Evolutionary conservation across 495 filamentous ascomycete genomes (phyloP).

Genomic region (Trichoderma reesei): DNA sequence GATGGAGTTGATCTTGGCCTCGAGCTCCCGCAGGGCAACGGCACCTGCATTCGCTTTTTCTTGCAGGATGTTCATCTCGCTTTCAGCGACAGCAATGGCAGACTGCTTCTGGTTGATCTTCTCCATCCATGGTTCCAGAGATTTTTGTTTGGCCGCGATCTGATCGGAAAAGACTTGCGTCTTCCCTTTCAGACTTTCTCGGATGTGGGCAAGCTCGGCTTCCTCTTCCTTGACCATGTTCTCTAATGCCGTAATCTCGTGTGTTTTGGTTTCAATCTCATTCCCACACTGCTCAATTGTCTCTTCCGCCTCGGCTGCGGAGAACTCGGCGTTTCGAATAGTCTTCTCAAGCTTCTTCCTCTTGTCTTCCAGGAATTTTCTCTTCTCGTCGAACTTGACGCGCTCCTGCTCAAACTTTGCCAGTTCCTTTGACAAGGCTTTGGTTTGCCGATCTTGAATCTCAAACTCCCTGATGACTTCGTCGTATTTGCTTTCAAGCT

Average conservation of each 20-base stretch:
- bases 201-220: constrained; percentile 65
- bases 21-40: constrained; percentile 72
- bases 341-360: constrained; percentile 92
- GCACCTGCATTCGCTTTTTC: constrained; percentile 82
- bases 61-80: constrained; percentile 80
- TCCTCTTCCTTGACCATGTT: constrained; percentile 67
- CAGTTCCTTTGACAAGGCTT: constrained; percentile 77
- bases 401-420: constrained; percentile 88
- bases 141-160: constrained; percentile 85
- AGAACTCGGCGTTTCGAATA: constrained; percentile 51
- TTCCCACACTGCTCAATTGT: constrained; percentile 64
- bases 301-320: constrained; percentile 63
- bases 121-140: constrained; percentile 90
- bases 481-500: constrained; percentile 77
- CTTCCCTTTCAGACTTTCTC: constrained; percentile 84
- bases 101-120: constrained; percentile 95
- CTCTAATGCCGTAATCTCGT: constrained; percentile 65
- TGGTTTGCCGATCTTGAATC: constrained; percentile 67
- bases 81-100: constrained; percentile 85
- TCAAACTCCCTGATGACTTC: constrained; percentile 72
- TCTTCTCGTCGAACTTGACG: constrained; percentile 96
- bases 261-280: constrained; percentile 65
- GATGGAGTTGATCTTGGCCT: constrained; percentile 64
- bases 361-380: constrained; percentile 82
- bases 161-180: constrained; percentile 89